These are phyloP conservation scores for Diplodia seriata DNA, from an alignment of 2,329 filamentous ascomycete species.

Conservation along the genomic window DNA sequence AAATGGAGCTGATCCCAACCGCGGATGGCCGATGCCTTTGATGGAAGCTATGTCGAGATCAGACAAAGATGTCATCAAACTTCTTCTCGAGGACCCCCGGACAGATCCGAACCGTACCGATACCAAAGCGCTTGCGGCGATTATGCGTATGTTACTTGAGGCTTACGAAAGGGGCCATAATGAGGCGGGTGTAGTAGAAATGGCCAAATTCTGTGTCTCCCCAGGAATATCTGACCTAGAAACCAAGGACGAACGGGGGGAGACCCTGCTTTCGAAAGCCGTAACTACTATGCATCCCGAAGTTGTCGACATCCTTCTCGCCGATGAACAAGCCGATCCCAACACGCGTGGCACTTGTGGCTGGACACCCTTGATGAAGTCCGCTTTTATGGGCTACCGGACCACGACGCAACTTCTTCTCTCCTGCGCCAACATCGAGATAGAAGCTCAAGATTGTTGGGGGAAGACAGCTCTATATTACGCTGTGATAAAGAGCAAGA, in stretches of 20 bases:
- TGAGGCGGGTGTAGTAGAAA: too few species aligned
- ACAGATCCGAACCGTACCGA: neutral
- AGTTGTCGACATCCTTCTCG: neutral
- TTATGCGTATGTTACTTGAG: neutral
- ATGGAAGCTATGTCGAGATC: neutral
- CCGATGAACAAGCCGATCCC: neutral
- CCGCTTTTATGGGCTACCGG: too few species aligned
- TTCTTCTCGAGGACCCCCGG: neutral
- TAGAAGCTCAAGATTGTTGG: neutral
- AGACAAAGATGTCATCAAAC: neutral
- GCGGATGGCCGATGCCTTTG: neutral
- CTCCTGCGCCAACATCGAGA: neutral
- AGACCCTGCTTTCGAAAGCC: neutral
- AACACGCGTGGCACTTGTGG: neutral
- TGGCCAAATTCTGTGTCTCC: too few species aligned
- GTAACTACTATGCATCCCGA: neutral
- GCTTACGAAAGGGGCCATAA: too few species aligned
- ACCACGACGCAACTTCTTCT: neutral
- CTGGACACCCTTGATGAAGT: neutral
- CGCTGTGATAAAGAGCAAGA: neutral
- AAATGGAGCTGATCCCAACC: neutral
- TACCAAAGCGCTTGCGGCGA: neutral
- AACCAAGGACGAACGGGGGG: neutral
- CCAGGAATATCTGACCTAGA: neutral
- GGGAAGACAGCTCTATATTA: conserved; percentile 3